Percentiles rank a stretch among this genome's conserved stretches.
These are phyloP conservation scores for Pestalotiopsis sp. DNA, from an alignment of 2,329 filamentous ascomycete genomes.

Conservation along the genomic window DNA sequence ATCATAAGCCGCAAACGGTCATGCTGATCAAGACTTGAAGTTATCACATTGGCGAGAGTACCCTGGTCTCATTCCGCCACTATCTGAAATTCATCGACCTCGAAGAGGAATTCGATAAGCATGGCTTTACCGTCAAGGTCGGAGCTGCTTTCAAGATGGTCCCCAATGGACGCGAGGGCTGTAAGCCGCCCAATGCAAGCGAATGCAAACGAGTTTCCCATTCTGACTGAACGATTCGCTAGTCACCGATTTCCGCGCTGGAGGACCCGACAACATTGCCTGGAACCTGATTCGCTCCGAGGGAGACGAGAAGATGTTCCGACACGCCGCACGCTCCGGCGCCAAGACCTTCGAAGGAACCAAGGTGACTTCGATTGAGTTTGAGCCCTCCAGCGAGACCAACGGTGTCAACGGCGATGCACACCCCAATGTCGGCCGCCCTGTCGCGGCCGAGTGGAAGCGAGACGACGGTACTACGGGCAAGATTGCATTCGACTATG, in stretches of 20 bases:
- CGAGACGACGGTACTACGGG: slow-evolving; percentile 39
- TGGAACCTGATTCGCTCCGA: slow-evolving; percentile 53
- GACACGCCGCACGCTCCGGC: slow-evolving; percentile 42
- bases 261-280: neutral
- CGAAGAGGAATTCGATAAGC: slow-evolving; percentile 23
- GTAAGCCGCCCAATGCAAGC: neutral
- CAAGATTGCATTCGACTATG: slow-evolving; percentile 46
- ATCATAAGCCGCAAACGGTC: neutral
- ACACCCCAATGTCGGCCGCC: slow-evolving; percentile 26
- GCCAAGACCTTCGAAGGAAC: slow-evolving; percentile 45
- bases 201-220: no score
- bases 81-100: slow-evolving; percentile 48
- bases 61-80: slow-evolving; percentile 41
- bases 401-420: neutral
- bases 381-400: slow-evolving; percentile 20
- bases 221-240: neutral
- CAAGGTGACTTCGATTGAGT: slow-evolving; percentile 37
- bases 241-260: neutral
- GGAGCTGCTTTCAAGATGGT: neutral
- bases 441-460: slow-evolving; percentile 39
- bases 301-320: slow-evolving; percentile 46
- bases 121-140: neutral
- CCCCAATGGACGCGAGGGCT: neutral
- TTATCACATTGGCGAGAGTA: slow-evolving; percentile 43
- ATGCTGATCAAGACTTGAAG: slow-evolving; percentile 15